A percentile compares a stretch with the other conserved stretches of the same genome.
Conservation (phyloP, 352 stramenopile species). For the Pythium aphanidermatum region DNA sequence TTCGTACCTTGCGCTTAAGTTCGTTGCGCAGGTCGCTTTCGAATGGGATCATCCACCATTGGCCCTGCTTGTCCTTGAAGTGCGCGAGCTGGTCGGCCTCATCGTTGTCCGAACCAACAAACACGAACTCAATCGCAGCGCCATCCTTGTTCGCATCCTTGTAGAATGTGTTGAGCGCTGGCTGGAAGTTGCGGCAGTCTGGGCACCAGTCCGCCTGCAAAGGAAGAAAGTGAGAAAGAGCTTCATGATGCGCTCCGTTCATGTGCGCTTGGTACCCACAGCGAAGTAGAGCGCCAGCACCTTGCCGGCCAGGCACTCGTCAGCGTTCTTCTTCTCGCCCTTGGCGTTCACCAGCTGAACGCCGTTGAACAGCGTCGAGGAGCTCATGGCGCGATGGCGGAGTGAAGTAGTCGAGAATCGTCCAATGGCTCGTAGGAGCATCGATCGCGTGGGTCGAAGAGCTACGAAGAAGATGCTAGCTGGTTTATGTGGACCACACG, state of each 20-base stretch:
- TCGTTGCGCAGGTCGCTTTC: constrained; percentile 47
- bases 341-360: constrained; percentile 52
- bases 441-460: neutral
- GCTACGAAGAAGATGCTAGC: too few species aligned
- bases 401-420: constrained; percentile 5
- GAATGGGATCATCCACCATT: constrained; percentile 76
- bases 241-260: neutral
- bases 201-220: constrained; percentile 76
- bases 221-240: constrained; percentile 1
- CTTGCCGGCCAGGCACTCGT: constrained; percentile 42
- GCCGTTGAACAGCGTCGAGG: constrained; percentile 32
- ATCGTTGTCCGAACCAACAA: constrained; percentile 68
- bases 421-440: constrained; percentile 10
- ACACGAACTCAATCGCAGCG: constrained; percentile 60
- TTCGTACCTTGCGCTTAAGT: constrained; percentile 69
- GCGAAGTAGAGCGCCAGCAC: constrained; percentile 75
- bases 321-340: constrained; percentile 35
- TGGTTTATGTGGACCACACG: too few species aligned
- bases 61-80: constrained; percentile 63
- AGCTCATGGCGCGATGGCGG: constrained; percentile 25
- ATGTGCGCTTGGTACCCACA: constrained; percentile 18
- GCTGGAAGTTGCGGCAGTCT: constrained; percentile 76
- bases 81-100: constrained; percentile 50
- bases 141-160: constrained; percentile 30
- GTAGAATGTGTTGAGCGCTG: constrained; percentile 71